phyloP scores from a whole-genome alignment of 2,329 filamentous ascomycete species.

The Albophoma yamanashiensis region DNA sequence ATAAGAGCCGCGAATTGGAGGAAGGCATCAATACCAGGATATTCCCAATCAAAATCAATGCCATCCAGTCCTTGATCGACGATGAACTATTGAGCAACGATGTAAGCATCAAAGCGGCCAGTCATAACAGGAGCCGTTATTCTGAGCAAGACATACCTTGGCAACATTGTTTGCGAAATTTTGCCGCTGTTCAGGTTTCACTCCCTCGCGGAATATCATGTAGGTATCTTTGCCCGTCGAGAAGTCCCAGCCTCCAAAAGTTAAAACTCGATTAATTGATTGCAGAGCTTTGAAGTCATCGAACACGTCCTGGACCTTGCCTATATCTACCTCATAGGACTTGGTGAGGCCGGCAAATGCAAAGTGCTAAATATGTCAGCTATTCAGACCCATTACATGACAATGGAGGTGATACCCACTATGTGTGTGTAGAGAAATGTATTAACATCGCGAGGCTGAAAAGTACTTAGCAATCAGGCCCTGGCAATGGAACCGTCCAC shows the following conservation, averaged over 20 bases:
- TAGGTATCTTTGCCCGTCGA: constrained; percentile 7
- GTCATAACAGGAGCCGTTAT: neutral
- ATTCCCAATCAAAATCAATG: constrained; percentile 32
- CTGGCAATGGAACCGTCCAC: neutral
- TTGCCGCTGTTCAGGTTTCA: constrained; percentile 16
- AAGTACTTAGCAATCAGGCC: neutral
- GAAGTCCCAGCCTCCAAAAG: constrained; percentile 17
- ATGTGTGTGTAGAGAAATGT: constrained; percentile 17
- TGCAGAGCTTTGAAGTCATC: constrained; percentile 8
- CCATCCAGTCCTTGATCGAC: constrained; percentile 24
- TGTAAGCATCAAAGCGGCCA: neutral
- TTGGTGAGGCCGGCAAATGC: constrained; percentile 20
- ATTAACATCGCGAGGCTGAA: constrained; percentile 4
- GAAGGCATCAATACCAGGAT: constrained; percentile 10
- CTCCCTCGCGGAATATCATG: constrained; percentile 9
- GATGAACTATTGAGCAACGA: constrained; percentile 17
- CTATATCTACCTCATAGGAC: constrained; percentile 7
- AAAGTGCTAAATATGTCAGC: constrained; percentile 14
- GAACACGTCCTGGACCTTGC: constrained; percentile 10
- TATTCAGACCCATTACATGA: neutral
- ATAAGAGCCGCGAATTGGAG: neutral
- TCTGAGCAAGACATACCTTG: neutral
- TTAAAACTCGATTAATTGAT: constrained; percentile 13
- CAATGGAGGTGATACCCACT: neutral
- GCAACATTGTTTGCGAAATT: constrained; percentile 20